These are phyloP conservation scores for Fusarium piperis DNA, from an alignment of 2,329 filamentous ascomycete species.

Conservation along the genomic window DNA sequence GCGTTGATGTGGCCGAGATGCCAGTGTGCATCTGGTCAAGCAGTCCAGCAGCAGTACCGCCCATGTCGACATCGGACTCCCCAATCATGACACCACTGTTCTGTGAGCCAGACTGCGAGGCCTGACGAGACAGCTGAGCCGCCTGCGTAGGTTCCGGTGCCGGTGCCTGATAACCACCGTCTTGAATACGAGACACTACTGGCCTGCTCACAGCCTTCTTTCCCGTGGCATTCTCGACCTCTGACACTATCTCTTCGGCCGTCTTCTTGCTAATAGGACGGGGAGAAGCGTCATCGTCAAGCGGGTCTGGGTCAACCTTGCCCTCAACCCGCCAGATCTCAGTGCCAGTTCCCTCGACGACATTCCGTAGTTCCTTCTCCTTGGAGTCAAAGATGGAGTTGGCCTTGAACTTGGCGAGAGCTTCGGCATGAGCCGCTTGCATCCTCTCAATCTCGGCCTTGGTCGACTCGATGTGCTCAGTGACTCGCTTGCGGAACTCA, in stretches of 20 bases:
- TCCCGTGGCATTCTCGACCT: slow-evolving; percentile 77
- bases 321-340: slow-evolving; percentile 74
- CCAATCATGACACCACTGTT: slow-evolving; percentile 64
- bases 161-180: slow-evolving; percentile 78
- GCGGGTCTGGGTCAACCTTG: slow-evolving; percentile 59
- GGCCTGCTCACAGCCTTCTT: slow-evolving; percentile 72
- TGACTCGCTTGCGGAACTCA: slow-evolving; percentile 83
- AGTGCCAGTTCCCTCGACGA: slow-evolving; percentile 67
- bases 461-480: slow-evolving; percentile 76
- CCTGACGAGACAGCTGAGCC: slow-evolving; percentile 60
- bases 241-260: slow-evolving; percentile 77
- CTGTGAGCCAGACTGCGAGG: slow-evolving; percentile 65
- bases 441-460: slow-evolving; percentile 86
- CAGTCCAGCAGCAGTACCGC: slow-evolving; percentile 69
- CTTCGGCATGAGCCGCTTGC: slow-evolving; percentile 79
- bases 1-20: slow-evolving; percentile 68
- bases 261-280: slow-evolving; percentile 58
- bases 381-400: slow-evolving; percentile 76
- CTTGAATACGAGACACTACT: slow-evolving; percentile 76
- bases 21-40: slow-evolving; percentile 75
- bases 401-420: slow-evolving; percentile 78
- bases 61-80: slow-evolving; percentile 73
- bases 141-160: slow-evolving; percentile 55
- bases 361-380: slow-evolving; percentile 78
- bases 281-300: slow-evolving; percentile 56